Conservation (phyloP, 441 rosid genomes). For the Biscutella auriculata region DNA sequence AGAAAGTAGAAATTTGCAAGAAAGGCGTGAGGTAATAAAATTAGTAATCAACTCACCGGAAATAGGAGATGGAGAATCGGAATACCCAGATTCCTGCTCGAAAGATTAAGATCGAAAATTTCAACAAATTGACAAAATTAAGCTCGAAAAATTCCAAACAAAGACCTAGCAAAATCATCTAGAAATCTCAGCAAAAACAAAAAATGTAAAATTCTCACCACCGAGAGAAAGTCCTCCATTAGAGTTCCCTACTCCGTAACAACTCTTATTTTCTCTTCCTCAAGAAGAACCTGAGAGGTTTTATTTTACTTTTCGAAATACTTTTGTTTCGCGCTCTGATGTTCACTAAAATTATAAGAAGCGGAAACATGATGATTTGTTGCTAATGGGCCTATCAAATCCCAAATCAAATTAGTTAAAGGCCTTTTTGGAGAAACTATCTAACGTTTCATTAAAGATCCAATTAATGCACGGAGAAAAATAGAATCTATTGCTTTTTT, state of each 20-base stretch:
- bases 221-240: not conserved
- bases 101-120: not conserved
- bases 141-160: not conserved
- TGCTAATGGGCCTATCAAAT: not conserved
- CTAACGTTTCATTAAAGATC: not conserved
- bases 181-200: not conserved
- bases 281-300: slow-evolving; percentile 5
- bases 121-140: not conserved
- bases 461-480: not conserved
- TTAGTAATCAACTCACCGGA: slow-evolving; percentile 10
- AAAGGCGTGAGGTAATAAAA: not conserved
- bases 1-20: not conserved
- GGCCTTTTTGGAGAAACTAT: not conserved
- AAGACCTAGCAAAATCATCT: not conserved
- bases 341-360: not conserved
- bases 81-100: not conserved
- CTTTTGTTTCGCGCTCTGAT: slow-evolving; percentile 12
- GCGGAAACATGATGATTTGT: not conserved
- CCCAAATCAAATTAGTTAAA: not conserved
- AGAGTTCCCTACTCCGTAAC: not conserved
- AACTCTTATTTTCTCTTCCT: not conserved
- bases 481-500: too few relatives aligned
- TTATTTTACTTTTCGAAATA: not conserved
- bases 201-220: not conserved
- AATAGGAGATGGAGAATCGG: slow-evolving; percentile 8